Conservation (phyloP, 495 filamentous ascomycete species). For the Xanthoparmelia taractica region DNA sequence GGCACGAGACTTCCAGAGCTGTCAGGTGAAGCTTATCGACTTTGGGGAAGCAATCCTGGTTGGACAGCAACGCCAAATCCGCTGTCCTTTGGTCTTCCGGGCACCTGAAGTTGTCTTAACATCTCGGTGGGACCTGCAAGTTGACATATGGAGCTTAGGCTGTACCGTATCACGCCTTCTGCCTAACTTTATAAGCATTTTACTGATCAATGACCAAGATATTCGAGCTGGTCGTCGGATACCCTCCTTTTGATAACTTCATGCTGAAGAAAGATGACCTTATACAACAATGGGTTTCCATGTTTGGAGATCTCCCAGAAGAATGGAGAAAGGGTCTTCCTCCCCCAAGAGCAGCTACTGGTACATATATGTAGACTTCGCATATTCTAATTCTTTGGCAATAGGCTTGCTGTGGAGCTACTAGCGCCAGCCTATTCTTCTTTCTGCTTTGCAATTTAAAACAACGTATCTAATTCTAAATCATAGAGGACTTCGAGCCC, state of each 20-base stretch:
- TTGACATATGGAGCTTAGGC: conserved; percentile 21
- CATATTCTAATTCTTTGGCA: not conserved
- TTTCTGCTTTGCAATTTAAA: conserved; percentile 8
- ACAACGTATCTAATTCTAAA: conserved; percentile 10
- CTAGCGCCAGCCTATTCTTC: conserved; percentile 8
- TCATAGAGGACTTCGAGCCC: not conserved
- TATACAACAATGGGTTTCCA: too few species aligned
- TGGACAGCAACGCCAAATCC: conserved; percentile 17
- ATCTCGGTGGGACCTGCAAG: conserved; percentile 12
- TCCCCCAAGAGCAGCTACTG: conserved; percentile 5
- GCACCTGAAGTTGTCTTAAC: conserved; percentile 20
- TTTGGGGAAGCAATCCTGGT: conserved; percentile 15
- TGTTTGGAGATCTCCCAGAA: conserved; percentile 18
- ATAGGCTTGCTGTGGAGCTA: conserved; percentile 1
- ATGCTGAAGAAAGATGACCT: conserved; percentile 19
- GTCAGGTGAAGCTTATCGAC: conserved; percentile 18
- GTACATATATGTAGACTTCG: conserved; percentile 3
- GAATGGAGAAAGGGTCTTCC: conserved; percentile 16
- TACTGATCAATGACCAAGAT: conserved; percentile 19
- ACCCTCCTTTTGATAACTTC: conserved; percentile 22
- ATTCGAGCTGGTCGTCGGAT: conserved; percentile 21
- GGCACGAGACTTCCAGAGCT: not conserved
- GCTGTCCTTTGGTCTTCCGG: conserved; percentile 16
- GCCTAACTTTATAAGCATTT: not conserved
- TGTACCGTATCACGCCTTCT: conserved; percentile 17